These are phyloP conservation scores for Taxillus chinensis DNA, from an alignment of 164 flowering plant species.

Conservation along the genomic window DNA sequence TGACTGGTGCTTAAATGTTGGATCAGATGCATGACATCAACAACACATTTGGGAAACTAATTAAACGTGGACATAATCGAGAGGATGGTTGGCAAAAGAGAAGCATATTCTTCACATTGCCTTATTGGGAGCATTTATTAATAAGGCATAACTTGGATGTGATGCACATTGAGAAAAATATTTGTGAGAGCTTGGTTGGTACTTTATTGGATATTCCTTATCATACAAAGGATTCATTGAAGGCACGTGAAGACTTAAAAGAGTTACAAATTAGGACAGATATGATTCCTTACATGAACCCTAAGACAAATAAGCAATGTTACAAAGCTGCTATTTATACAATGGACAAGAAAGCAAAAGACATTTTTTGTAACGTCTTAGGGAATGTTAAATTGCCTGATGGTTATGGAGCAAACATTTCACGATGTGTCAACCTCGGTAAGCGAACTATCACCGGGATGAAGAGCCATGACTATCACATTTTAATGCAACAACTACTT, in stretches of 20 bases:
- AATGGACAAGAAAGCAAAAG: not conserved
- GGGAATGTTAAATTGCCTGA: not conserved
- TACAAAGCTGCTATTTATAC: not conserved
- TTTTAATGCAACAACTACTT: not conserved
- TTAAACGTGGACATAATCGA: not conserved
- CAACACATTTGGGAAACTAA: not conserved
- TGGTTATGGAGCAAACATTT: not conserved
- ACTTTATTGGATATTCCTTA: too few species aligned
- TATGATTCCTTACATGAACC: not conserved
- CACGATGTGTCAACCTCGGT: too few species aligned
- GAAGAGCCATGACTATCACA: not conserved
- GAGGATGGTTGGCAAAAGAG: not conserved
- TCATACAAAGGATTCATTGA: not conserved
- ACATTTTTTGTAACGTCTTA: not conserved
- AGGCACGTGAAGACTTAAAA: not conserved
- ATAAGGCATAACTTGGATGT: too few species aligned
- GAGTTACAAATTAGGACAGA: not conserved
- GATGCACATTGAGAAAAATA: too few species aligned
- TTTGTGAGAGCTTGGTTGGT: not conserved
- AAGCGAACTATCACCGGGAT: not conserved
- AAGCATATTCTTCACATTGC: too few species aligned
- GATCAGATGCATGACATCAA: not conserved
- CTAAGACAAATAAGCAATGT: not conserved
- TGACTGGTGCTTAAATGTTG: not conserved
- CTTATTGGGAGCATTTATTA: too few species aligned